Percentiles rank a stretch among this genome's conserved stretches.
Evolutionary conservation across 768 basidiomycete genomes (phyloP).

Genomic region (Termitomyces sp.): DNA sequence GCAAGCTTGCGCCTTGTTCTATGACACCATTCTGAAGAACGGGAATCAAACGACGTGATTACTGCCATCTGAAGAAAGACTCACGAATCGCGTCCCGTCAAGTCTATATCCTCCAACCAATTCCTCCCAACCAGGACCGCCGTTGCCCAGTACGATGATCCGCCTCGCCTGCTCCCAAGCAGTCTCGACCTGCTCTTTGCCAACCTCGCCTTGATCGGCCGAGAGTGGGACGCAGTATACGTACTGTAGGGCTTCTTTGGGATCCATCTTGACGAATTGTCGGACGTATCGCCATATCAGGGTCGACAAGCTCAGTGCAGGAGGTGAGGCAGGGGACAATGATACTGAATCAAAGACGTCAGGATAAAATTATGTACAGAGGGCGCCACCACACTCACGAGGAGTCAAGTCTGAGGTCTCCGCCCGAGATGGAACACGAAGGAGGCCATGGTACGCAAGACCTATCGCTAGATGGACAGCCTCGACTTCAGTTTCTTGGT

Average conservation of each 20-base stretch:
- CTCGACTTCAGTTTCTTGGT: constrained; percentile 83
- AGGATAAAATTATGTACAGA: neutral
- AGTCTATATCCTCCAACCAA: constrained; percentile 89
- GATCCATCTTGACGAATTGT: constrained; percentile 89
- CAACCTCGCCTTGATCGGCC: constrained; percentile 65
- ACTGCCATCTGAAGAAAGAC: constrained; percentile 24
- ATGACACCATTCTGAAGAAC: constrained; percentile 72
- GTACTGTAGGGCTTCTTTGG: constrained; percentile 92
- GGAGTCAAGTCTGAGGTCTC: constrained; percentile 85
- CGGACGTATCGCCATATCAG: constrained; percentile 91
- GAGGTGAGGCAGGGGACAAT: constrained; percentile 60
- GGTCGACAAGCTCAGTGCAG: constrained; percentile 77
- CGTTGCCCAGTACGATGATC: constrained; percentile 75
- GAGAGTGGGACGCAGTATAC: constrained; percentile 83
- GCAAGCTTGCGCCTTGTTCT: constrained; percentile 75
- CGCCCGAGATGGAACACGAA: constrained; percentile 77
- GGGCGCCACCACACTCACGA: constrained; percentile 36
- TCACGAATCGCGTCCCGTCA: constrained; percentile 86
- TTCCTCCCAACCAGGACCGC: constrained; percentile 85
- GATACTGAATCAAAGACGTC: constrained; percentile 44
- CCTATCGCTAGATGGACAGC: constrained; percentile 93
- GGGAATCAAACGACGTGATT: neutral
- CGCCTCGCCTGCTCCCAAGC: constrained; percentile 79
- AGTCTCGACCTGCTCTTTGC: constrained; percentile 80
- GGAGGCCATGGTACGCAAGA: constrained; percentile 87